These are phyloP conservation scores for Cryptosporidium tyzzeri DNA, from an alignment of 169 alveolate species.

Conservation along the genomic window DNA sequence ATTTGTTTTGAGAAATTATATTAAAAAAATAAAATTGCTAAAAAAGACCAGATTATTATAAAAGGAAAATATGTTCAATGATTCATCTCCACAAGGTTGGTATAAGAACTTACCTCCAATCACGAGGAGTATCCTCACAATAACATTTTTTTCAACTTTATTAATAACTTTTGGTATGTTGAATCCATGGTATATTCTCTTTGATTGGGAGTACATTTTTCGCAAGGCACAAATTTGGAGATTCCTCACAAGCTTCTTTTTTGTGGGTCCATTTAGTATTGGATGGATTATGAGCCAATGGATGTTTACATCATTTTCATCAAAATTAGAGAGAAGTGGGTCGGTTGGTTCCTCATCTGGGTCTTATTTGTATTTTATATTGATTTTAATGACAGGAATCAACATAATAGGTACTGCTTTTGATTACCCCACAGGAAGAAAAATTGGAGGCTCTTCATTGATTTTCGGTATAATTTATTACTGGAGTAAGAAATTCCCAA, in stretches of 20 bases:
- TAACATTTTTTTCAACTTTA: constrained; percentile 83
- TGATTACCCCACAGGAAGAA: constrained; percentile 85
- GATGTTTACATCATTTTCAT: constrained; percentile 85
- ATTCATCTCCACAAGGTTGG: constrained; percentile 85
- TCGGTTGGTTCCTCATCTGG: constrained; percentile 82
- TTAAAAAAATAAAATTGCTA: not conserved
- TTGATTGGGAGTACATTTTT: constrained; percentile 85
- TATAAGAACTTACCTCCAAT: constrained; percentile 86
- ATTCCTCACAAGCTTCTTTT: constrained; percentile 84
- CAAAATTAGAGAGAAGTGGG: constrained; percentile 84
- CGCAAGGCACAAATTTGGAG: constrained; percentile 86
- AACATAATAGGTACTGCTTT: constrained; percentile 81
- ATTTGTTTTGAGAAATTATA: not conserved
- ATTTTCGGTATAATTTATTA: constrained; percentile 87
- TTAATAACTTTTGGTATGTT: constrained; percentile 82
- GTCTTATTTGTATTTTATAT: constrained; percentile 85
- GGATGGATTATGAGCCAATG: constrained; percentile 86
- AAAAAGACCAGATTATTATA: not conserved
- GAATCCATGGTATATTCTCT: constrained; percentile 82
- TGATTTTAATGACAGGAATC: constrained; percentile 82
- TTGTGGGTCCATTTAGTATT: constrained; percentile 89
- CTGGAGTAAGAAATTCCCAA: constrained; percentile 89
- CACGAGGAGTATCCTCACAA: constrained; percentile 85
- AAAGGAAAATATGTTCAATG: constrained; percentile 35
- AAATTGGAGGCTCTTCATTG: constrained; percentile 80